A percentile compares a stretch with the other conserved stretches of the same genome.
Conservation (phyloP, 1,139 yeast genomes). For the Sugiyamaella castrensis region DNA sequence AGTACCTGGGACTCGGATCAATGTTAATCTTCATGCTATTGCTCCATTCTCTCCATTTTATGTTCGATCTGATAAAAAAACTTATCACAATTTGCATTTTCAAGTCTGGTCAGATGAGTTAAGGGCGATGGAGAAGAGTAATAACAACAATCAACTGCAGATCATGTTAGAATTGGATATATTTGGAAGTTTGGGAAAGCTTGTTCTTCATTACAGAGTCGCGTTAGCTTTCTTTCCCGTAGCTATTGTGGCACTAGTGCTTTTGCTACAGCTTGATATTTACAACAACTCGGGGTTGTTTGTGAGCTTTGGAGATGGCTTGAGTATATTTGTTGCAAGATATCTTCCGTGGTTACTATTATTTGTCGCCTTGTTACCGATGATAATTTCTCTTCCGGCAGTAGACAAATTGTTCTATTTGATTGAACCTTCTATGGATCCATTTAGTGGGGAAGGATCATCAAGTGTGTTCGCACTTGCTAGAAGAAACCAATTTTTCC, state of each 20-base stretch:
- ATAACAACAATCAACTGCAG: conserved; percentile 8
- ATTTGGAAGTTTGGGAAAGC: conserved; percentile 36
- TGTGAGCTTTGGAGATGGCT: conserved; percentile 51
- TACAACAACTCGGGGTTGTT: conserved; percentile 40
- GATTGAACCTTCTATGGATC: conserved; percentile 36
- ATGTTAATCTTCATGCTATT: conserved; percentile 61
- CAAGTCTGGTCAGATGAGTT: conserved; percentile 38
- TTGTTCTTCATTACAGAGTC: conserved; percentile 37
- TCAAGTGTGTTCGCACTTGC: conserved; percentile 25
- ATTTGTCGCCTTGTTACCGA: conserved; percentile 42
- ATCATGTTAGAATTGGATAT: conserved; percentile 36
- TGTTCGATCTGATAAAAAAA: conserved; percentile 17
- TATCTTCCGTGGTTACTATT: conserved; percentile 27
- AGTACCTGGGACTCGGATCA: conserved; percentile 36
- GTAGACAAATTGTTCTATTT: conserved; percentile 31
- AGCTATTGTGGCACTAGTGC: conserved; percentile 25
- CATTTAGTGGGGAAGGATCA: conserved; percentile 27
- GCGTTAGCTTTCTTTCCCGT: conserved; percentile 36
- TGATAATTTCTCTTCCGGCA: conserved; percentile 28
- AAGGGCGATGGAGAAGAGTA: not conserved
- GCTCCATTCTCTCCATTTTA: conserved; percentile 72
- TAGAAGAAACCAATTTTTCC: conserved; percentile 44
- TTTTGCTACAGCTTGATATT: conserved; percentile 29
- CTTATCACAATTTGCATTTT: conserved; percentile 33
- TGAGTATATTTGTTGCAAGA: conserved; percentile 39